These are phyloP conservation scores for Lachnellula hyalina DNA, from an alignment of 2,329 filamentous ascomycete genomes.

Conservation along the genomic window DNA sequence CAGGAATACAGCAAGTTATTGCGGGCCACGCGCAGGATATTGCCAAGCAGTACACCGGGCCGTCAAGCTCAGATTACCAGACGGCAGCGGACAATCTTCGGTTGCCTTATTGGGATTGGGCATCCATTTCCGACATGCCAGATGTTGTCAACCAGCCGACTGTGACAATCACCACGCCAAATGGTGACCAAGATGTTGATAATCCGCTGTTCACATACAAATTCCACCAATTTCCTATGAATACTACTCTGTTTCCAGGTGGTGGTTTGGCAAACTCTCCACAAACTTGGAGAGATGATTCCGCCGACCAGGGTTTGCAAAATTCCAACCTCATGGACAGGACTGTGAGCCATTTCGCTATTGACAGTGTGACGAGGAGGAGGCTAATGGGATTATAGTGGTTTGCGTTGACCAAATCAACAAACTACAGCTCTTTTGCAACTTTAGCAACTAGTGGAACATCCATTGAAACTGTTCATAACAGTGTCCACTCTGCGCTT, in stretches of 20 bases:
- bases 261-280: slow-evolving; percentile 28
- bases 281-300: slow-evolving; percentile 11
- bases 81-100: slow-evolving; percentile 37
- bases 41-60: slow-evolving; percentile 30
- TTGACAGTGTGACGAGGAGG: not conserved
- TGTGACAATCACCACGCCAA: slow-evolving; percentile 28
- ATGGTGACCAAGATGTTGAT: slow-evolving; percentile 28
- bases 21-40: slow-evolving; percentile 42
- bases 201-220: slow-evolving; percentile 51
- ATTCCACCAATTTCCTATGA: slow-evolving; percentile 37
- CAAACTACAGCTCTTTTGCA: slow-evolving; percentile 37
- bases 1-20: slow-evolving; percentile 43
- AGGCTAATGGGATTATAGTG: slow-evolving; percentile 32
- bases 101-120: slow-evolving; percentile 47
- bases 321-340: slow-evolving; percentile 22
- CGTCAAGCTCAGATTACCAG: slow-evolving; percentile 34
- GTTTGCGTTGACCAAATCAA: slow-evolving; percentile 36
- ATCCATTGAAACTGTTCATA: slow-evolving; percentile 42
- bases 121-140: slow-evolving; percentile 39
- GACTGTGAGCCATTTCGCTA: slow-evolving; percentile 25
- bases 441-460: slow-evolving; percentile 34
- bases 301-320: slow-evolving; percentile 1
- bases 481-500: slow-evolving; percentile 37
- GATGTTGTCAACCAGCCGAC: slow-evolving; percentile 29
- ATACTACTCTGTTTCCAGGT: slow-evolving; percentile 32